These are phyloP conservation scores for Leucocoprinus leucothites DNA, from an alignment of 768 basidiomycete genomes.

Conservation along the genomic window DNA sequence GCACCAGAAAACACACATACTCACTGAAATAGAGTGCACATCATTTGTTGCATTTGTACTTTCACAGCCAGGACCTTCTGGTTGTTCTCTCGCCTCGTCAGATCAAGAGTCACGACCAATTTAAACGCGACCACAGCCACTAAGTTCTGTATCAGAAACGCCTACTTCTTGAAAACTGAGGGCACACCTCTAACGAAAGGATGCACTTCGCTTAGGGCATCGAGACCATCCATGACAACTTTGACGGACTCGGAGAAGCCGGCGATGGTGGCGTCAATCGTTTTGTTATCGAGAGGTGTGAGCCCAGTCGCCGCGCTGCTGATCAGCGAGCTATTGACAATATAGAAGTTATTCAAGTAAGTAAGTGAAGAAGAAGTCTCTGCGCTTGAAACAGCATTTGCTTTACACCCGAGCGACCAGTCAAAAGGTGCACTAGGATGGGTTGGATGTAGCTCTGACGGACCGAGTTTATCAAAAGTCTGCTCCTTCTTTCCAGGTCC, in stretches of 20 bases:
- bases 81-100: conserved; percentile 49
- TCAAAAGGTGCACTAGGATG: too few relatives aligned
- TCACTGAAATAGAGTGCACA: conserved; percentile 42
- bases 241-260: conserved; percentile 26
- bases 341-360: conserved; percentile 21
- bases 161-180: neutral
- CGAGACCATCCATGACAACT: conserved; percentile 28
- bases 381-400: neutral
- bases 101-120: conserved; percentile 43
- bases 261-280: conserved; percentile 25
- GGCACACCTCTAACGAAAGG: conserved; percentile 34
- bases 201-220: conserved; percentile 31
- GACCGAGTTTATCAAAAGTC: too few relatives aligned
- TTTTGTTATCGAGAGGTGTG: conserved; percentile 13
- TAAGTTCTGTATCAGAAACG: neutral
- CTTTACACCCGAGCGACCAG: too few relatives aligned
- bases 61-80: conserved; percentile 44
- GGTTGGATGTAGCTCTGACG: too few relatives aligned
- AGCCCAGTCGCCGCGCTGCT: conserved; percentile 11
- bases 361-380: neutral
- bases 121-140: conserved; percentile 51
- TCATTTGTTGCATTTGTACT: conserved; percentile 48
- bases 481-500: conserved; percentile 7
- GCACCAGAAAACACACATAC: conserved; percentile 13
- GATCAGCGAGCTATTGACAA: conserved; percentile 15